Conservation (phyloP, 257 asterid species). For the Solanum gracilifrons region DNA sequence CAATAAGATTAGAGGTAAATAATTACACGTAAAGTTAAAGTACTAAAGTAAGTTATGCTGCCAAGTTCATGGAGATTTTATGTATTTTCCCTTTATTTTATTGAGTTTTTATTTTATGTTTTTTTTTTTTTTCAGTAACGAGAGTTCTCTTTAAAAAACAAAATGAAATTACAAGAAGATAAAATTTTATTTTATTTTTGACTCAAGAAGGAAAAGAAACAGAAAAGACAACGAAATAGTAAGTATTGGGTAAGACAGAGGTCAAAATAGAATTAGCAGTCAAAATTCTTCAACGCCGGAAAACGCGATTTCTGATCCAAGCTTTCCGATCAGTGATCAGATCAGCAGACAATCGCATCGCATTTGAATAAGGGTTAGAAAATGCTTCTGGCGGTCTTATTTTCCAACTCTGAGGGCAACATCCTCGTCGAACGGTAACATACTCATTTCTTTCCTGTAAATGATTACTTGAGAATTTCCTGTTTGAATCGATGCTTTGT, state of each 20-base stretch:
- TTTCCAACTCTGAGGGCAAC: constrained; percentile 92
- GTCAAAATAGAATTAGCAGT: not conserved
- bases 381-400: constrained; percentile 84
- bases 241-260: not conserved
- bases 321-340: not conserved
- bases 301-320: not conserved
- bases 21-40: too few relatives aligned
- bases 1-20: too few relatives aligned
- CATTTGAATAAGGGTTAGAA: not conserved
- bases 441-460: not conserved
- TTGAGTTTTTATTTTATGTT: too few relatives aligned
- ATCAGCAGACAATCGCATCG: not conserved
- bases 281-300: not conserved
- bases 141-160: not conserved
- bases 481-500: not conserved
- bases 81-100: too few relatives aligned
- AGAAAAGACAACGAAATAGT: not conserved
- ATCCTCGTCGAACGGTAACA: constrained; percentile 91
- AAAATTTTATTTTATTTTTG: not conserved
- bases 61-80: too few relatives aligned
- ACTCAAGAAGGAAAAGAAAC: not conserved
- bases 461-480: not conserved
- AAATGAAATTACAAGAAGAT: not conserved
- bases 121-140: too few relatives aligned
- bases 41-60: too few relatives aligned